Conservation (phyloP, 129 eudicot genomes). For the Lactuca sativa region DNA sequence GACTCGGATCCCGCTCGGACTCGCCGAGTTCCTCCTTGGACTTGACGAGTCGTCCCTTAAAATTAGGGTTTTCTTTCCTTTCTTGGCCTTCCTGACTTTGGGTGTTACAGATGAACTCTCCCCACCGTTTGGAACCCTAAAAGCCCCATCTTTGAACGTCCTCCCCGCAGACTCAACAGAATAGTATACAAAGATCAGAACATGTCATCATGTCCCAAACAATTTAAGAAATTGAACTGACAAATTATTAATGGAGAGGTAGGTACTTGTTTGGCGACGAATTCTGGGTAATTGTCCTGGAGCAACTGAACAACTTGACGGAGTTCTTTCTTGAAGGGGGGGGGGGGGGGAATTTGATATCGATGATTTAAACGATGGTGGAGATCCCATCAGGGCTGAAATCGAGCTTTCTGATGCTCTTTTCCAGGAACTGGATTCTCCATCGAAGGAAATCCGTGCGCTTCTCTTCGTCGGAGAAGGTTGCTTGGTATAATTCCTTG, state of each 20-base stretch:
- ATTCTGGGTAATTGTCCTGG: constrained; percentile 92
- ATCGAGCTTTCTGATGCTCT: constrained; percentile 66
- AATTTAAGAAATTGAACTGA: constrained; percentile 10
- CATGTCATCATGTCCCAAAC: constrained; percentile 29
- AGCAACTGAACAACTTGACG: constrained; percentile 72
- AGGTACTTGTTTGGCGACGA: constrained; percentile 84
- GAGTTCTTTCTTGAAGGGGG: constrained; percentile 67
- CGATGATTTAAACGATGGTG: constrained; percentile 67
- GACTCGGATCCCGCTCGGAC: no score
- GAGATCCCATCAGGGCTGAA: constrained; percentile 68
- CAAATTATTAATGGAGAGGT: neutral
- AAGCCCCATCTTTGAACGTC: no score
- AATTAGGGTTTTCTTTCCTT: no score
- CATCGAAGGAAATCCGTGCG: constrained; percentile 56
- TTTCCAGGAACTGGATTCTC: constrained; percentile 80
- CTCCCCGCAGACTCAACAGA: no score
- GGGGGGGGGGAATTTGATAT: constrained; percentile 76
- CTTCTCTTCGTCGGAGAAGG: constrained; percentile 65
- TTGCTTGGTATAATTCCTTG: constrained; percentile 58
- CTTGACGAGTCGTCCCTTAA: no score
- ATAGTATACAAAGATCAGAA: constrained; percentile 35
- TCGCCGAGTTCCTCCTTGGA: no score
- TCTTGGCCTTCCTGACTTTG: no score
- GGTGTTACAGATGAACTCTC: no score
- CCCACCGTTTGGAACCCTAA: no score